phyloP scores from a whole-genome alignment of 176 grass and related monocot species.

The Miscanthus lutarioriparius region DNA sequence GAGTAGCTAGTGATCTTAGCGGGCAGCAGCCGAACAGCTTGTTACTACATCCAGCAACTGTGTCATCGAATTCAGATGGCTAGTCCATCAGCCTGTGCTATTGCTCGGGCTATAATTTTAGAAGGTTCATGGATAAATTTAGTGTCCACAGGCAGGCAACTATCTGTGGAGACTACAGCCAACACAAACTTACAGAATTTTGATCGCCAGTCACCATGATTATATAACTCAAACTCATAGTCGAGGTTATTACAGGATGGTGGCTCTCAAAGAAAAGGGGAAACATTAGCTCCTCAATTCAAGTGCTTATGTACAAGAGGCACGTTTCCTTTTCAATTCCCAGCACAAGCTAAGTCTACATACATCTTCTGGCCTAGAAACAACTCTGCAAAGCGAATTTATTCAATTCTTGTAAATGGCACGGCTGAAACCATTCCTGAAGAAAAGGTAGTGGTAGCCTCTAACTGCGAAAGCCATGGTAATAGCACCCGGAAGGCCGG shows the following conservation, averaged over 20 bases:
- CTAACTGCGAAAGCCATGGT: background rate
- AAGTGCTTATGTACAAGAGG: slow-evolving; percentile 2
- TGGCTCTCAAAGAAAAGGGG: background rate
- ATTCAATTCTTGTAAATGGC: background rate
- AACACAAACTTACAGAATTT: too few relatives aligned
- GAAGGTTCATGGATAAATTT: background rate
- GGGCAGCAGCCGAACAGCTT: background rate
- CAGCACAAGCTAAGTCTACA: background rate
- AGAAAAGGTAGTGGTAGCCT: background rate
- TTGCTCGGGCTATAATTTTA: background rate
- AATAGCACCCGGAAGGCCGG: background rate
- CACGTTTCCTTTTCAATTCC: background rate
- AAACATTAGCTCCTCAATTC: background rate
- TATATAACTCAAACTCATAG: too few relatives aligned
- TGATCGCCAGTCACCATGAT: too few relatives aligned
- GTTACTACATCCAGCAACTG: background rate
- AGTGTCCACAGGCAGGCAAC: background rate
- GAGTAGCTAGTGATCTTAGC: background rate
- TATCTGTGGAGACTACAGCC: background rate
- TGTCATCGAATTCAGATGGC: background rate
- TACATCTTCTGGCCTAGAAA: background rate
- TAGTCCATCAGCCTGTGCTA: background rate
- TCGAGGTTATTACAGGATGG: background rate
- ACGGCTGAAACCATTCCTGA: background rate
- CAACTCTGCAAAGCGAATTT: background rate